Percentiles rank a stretch among this genome's conserved stretches.
Conservation (phyloP, 1,284 basidiomycete species). For the Boletus nobilissimus region DNA sequence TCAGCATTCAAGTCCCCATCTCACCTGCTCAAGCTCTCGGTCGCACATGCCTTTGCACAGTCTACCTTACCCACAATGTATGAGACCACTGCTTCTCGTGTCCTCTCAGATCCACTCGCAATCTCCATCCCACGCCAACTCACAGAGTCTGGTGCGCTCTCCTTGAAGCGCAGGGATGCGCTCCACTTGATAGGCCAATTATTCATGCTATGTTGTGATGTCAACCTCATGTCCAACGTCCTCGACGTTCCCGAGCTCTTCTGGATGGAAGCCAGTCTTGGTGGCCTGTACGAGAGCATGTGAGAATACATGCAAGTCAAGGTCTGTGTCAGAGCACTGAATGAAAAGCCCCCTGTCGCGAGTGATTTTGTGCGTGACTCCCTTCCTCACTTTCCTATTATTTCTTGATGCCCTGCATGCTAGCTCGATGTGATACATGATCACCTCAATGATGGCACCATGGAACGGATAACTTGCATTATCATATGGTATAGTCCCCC, state of each 20-base stretch:
- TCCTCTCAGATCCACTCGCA: slow-evolving; percentile 82
- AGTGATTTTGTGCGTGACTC: slow-evolving; percentile 81
- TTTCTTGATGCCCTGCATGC: slow-evolving; percentile 12
- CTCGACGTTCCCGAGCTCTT: slow-evolving; percentile 94
- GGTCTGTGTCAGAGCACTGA: slow-evolving; percentile 85
- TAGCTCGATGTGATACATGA: slow-evolving; percentile 94
- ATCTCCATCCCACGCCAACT: slow-evolving; percentile 88
- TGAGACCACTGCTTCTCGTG: slow-evolving; percentile 83
- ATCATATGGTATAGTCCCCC: slow-evolving; percentile 80
- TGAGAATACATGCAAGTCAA: slow-evolving; percentile 96
- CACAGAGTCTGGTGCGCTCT: slow-evolving; percentile 81
- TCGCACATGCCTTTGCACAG: slow-evolving; percentile 94
- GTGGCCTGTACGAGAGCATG: slow-evolving; percentile 92
- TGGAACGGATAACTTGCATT: slow-evolving; percentile 95
- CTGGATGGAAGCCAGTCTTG: slow-evolving; percentile 93
- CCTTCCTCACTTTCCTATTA: background rate
- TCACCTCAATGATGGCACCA: slow-evolving; percentile 89
- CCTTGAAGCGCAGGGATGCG: slow-evolving; percentile 84
- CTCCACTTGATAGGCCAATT: slow-evolving; percentile 88
- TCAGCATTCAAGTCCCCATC: slow-evolving; percentile 89
- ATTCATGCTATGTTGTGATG: slow-evolving; percentile 90
- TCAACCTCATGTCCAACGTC: slow-evolving; percentile 94
- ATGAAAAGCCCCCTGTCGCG: slow-evolving; percentile 89
- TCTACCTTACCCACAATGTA: slow-evolving; percentile 92
- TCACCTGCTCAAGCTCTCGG: slow-evolving; percentile 87